phyloP scores from a whole-genome alignment of 805 yeast species.

The Candida chauliodis region DNA sequence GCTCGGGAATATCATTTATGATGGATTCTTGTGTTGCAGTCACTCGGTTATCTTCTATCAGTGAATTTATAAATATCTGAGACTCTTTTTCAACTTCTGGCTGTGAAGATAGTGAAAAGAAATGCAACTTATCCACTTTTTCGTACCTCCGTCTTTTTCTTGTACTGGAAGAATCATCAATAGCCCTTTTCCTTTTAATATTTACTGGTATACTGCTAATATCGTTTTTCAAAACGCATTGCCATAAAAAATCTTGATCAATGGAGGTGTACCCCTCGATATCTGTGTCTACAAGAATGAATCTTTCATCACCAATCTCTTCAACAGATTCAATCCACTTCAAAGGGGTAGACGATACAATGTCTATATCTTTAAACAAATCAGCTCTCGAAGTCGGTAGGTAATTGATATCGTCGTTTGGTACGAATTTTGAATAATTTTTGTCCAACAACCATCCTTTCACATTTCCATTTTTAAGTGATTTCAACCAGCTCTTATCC shows the following conservation, averaged over 20 bases:
- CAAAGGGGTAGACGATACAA: slow-evolving; percentile 8
- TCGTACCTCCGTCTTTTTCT: slow-evolving; percentile 31
- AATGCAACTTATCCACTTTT: slow-evolving; percentile 30
- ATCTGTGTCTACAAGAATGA: slow-evolving; percentile 1
- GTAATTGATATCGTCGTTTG: slow-evolving; percentile 8
- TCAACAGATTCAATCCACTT: slow-evolving; percentile 1
- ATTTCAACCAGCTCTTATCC: slow-evolving; percentile 21
- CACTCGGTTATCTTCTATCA: background rate
- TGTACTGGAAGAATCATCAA: slow-evolving; percentile 10
- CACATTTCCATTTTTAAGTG: slow-evolving; percentile 12
- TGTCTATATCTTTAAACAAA: slow-evolving; percentile 14
- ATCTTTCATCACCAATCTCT: background rate
- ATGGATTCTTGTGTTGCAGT: background rate
- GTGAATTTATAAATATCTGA: background rate
- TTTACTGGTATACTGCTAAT: slow-evolving; percentile 3
- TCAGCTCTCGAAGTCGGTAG: slow-evolving; percentile 13
- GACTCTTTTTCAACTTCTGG: background rate
- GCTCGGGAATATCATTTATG: background rate
- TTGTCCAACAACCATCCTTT: slow-evolving; percentile 20
- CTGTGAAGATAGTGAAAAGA: slow-evolving; percentile 24
- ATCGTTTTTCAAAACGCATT: background rate
- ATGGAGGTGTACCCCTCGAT: background rate
- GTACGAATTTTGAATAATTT: slow-evolving; percentile 13
- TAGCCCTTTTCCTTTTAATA: slow-evolving; percentile 3
- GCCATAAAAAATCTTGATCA: slow-evolving; percentile 1